Evolutionary conservation across 129 eudicot species (phyloP), one percentile per base, ranked within the genome.

Genomic region (Artemisia tridentata): DNA sequence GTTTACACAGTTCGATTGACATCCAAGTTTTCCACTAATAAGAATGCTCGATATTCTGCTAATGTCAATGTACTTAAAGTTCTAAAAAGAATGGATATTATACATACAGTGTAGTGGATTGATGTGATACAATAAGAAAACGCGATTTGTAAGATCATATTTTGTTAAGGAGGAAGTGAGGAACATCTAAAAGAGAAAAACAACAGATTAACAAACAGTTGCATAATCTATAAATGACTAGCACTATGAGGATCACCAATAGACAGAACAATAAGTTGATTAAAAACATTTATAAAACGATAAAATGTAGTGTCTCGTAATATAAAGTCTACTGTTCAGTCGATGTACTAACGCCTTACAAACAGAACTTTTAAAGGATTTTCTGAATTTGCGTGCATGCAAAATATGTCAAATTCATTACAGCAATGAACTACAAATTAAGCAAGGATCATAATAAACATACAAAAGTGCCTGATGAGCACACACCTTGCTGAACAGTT

Each of bases 401-500:
- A 64, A 23, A 27, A 47, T 11, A 15, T n/a, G 71, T 1, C 16
- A 72, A 48, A 11, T 19, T 57, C 43, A 68, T n/a, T 9, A 67
- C 10, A 19, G 43, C 11, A 55, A 60, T 21, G n/a, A 34, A 69
- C 12, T 10, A 78, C 50, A 72, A 25, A 29, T 5, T 21, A 50
- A 65, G 46, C 17, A 58, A 57, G 52, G 43, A 38, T 50, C 67
- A 59, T 49, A 49, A 52, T 20, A 47, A 20, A 55, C 67, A 63
- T 63, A 73, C n/a, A 45, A 55, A 69, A 47, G 56, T 56, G 23
- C 23, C 49, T n/a, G 55, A 52, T 23, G 54, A 70, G 38, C 23
- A 63, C 79, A 65, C 54, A 82, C 90, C 88, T 82, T 86, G 63
- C 72, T 63, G 76, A 77, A 57, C 63, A 75, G 62, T 79, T 71